Evolutionary conservation across 805 yeast genomes (phyloP).

Genomic region (Candida sithepensis): DNA sequence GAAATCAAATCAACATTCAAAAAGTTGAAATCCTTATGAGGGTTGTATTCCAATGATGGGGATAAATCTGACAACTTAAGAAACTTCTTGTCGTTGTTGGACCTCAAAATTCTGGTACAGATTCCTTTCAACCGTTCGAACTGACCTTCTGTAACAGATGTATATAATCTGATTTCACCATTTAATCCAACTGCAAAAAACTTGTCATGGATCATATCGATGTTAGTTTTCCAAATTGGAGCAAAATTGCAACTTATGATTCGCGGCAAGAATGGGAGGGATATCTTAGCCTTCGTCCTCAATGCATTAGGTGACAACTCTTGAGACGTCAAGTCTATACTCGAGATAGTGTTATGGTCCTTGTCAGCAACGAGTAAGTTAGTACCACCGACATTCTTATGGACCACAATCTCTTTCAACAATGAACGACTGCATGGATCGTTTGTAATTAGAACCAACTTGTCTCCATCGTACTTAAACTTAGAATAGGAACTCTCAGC

Average conservation of each 20-base stretch:
- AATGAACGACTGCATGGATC: slow-evolving; percentile 21
- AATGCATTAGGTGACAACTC: background rate
- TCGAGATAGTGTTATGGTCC: slow-evolving; percentile 15
- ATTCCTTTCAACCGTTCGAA: slow-evolving; percentile 4
- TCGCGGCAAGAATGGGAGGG: slow-evolving; percentile 32
- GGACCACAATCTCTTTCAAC: slow-evolving; percentile 21
- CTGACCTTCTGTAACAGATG: slow-evolving; percentile 5
- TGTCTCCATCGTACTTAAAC: slow-evolving; percentile 15
- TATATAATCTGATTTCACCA: slow-evolving; percentile 34
- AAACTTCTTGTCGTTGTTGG: slow-evolving; percentile 3
- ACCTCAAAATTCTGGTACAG: slow-evolving; percentile 1
- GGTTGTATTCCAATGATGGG: slow-evolving; percentile 6
- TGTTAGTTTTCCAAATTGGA: slow-evolving; percentile 30
- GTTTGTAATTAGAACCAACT: slow-evolving; percentile 10
- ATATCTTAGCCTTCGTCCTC: slow-evolving; percentile 13
- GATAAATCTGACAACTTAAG: slow-evolving; percentile 8
- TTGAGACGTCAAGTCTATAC: slow-evolving; percentile 7
- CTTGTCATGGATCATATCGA: slow-evolving; percentile 4
- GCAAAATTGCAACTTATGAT: slow-evolving; percentile 24
- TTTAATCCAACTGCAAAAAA: slow-evolving; percentile 35
- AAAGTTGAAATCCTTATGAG: slow-evolving; percentile 3
- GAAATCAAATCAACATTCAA: slow-evolving; percentile 16
- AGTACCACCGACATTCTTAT: slow-evolving; percentile 3
- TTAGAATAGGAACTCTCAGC: slow-evolving; percentile 25
- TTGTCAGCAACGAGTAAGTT: slow-evolving; percentile 19